phyloP scores from a whole-genome alignment of 2,329 filamentous ascomycete genomes.

The Cladosporium velox region DNA sequence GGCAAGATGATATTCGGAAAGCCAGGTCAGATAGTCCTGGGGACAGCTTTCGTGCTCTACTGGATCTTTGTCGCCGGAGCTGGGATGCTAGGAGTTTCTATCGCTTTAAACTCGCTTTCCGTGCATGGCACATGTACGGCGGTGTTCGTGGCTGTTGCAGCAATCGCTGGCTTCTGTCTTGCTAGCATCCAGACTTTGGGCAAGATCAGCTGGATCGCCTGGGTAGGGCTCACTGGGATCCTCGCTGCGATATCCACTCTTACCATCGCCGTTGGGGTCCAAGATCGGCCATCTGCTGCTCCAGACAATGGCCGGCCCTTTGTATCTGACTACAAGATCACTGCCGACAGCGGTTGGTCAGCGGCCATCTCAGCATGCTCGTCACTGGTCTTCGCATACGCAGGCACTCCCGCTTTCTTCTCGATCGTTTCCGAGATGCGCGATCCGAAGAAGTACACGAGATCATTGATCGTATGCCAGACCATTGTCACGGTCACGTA shows the following conservation, averaged over 20 bases:
- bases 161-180: neutral
- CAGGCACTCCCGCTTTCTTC: constrained; percentile 43
- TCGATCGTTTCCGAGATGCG: constrained; percentile 45
- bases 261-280: too few relatives aligned
- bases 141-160: neutral
- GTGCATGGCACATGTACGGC: neutral
- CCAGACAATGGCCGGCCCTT: too few relatives aligned
- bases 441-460: constrained; percentile 38
- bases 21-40: too few relatives aligned
- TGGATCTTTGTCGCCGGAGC: neutral
- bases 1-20: constrained; percentile 56
- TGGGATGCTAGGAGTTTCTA: neutral
- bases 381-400: constrained; percentile 38
- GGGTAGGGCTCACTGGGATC: too few relatives aligned
- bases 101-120: neutral
- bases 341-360: too few relatives aligned
- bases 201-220: too few relatives aligned
- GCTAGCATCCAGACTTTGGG: neutral
- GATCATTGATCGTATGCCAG: constrained; percentile 37
- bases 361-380: too few relatives aligned
- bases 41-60: too few relatives aligned
- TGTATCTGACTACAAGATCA: too few relatives aligned
- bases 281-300: too few relatives aligned
- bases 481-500: constrained; percentile 34
- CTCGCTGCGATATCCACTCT: too few relatives aligned